Base-by-base conservation (phyloP, 2,329 filamentous ascomycete species). In the Aspergillus floridensis region DNA sequence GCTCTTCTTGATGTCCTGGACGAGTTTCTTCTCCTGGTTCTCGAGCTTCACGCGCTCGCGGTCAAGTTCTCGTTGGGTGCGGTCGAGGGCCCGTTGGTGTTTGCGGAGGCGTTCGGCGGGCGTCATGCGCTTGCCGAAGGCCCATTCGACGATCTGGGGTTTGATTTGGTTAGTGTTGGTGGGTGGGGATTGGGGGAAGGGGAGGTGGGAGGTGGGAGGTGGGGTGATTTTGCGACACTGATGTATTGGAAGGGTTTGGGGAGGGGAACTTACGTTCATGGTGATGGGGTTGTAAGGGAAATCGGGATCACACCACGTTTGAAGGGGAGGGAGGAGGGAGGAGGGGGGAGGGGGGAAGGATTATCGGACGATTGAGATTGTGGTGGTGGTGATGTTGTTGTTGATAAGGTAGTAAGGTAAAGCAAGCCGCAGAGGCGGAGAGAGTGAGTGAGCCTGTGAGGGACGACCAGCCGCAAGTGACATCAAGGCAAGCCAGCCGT, bases 111-210 rank as follows among this genome's bases (percentile, higher is more conserved):
- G 78, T 73, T 82, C 80, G 60, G 92, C 92, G 4, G 95, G 93
- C 82, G 95, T 99, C 86, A 98, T 96, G 78, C 95, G 95, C 86
- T 97, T 98, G 67, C 95, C 95, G 74, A 99, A 99, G 44, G 93
- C 93, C 93, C 95, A 99, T 86, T 99, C 95, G 63, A 99, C 86
- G 74, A 98, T 91, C 91, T 97, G 69, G 2, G 32, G 32, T 10
- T 19, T 16, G 65, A 61, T 64, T 62, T 53, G n/a, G n/a, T n/a
- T 59, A 57, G 69, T 65, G 61, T 63, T 62, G 21, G 57, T 53
- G 58, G 58, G 69, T 61, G 67, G 59, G 55, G 26, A 14, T 16
- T 41, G 5, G 11, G 24, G 48, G 29, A 24, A 22, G 26, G 47
- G 47, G 19, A 49, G 22, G 29, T 31, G 26, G 7, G n/a, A 14